Percentiles rank a stretch among this genome's conserved stretches.
phyloP scores from a whole-genome alignment of 83 land plant genomes.

The Diphasiastrum complanatum region DNA sequence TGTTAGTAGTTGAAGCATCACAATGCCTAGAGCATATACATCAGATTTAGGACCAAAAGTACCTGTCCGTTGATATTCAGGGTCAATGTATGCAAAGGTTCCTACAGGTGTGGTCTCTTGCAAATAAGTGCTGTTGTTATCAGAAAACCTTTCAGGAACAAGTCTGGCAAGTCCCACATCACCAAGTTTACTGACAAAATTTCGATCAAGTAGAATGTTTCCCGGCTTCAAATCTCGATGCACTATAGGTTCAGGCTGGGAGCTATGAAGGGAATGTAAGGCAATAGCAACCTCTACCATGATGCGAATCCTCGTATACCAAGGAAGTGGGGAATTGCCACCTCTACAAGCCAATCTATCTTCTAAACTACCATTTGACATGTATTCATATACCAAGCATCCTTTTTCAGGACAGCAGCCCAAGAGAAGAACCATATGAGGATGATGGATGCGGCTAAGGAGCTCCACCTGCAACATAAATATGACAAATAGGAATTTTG shows the following conservation, averaged over 20 bases:
- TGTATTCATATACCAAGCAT: slow-evolving; percentile 71
- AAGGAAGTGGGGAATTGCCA: slow-evolving; percentile 41
- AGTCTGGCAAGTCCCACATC: slow-evolving; percentile 74
- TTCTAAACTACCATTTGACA: slow-evolving; percentile 69
- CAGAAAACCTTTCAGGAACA: slow-evolving; percentile 39
- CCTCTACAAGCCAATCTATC: slow-evolving; percentile 46
- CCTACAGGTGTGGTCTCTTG: slow-evolving; percentile 55
- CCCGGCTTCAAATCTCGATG: slow-evolving; percentile 71
- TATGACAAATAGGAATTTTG: too few species aligned
- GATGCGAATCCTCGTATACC: slow-evolving; percentile 53
- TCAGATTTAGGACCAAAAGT: slow-evolving; percentile 55
- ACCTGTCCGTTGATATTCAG: slow-evolving; percentile 67
- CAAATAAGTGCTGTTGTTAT: slow-evolving; percentile 38
- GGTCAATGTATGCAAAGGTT: slow-evolving; percentile 69
- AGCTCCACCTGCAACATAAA: slow-evolving; percentile 45
- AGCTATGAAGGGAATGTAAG: slow-evolving; percentile 55
- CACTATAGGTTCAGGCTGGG: slow-evolving; percentile 59
- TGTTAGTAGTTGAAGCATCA: slow-evolving; percentile 62
- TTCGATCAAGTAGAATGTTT: slow-evolving; percentile 63
- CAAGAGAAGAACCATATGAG: slow-evolving; percentile 57
- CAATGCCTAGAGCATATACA: slow-evolving; percentile 61
- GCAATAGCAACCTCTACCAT: slow-evolving; percentile 53
- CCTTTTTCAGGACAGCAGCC: slow-evolving; percentile 67
- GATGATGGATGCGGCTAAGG: slow-evolving; percentile 53
- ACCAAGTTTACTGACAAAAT: slow-evolving; percentile 64